Percentiles rank a stretch among this genome's conserved stretches.
Conservation (phyloP, 1,139 yeast genomes). For the Kazachstania sp. region DNA sequence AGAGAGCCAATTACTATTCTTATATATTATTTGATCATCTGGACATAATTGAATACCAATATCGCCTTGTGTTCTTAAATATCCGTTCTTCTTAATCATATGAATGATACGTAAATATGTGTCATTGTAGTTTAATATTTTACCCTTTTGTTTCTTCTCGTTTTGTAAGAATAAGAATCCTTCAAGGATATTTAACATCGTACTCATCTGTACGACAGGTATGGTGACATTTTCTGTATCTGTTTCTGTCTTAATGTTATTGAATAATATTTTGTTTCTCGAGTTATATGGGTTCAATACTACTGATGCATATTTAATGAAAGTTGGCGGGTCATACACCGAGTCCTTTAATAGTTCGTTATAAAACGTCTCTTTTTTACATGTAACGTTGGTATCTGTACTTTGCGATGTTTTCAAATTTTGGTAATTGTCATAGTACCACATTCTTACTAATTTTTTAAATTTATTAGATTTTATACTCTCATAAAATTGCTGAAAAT, state of each 20-base stretch:
- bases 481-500: constrained; percentile 21
- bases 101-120: constrained; percentile 4
- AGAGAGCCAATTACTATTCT: background rate
- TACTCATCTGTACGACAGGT: constrained; percentile 9
- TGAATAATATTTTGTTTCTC: constrained; percentile 13
- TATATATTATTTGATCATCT: background rate
- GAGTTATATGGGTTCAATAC: constrained; percentile 15
- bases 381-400: constrained; percentile 1
- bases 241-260: constrained; percentile 1
- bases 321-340: constrained; percentile 12
- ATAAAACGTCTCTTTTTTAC: constrained; percentile 14
- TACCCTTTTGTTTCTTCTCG: background rate
- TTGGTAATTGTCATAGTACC: constrained; percentile 23
- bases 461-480: constrained; percentile 10
- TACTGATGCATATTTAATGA: constrained; percentile 19
- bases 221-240: constrained; percentile 1
- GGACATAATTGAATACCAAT: background rate
- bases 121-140: background rate
- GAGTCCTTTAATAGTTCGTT: constrained; percentile 16
- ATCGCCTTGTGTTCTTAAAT: background rate
- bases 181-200: constrained; percentile 12
- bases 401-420: constrained; percentile 8
- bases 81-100: constrained; percentile 8
- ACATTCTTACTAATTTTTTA: constrained; percentile 17
- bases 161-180: constrained; percentile 7